Evolutionary conservation across 2,329 filamentous ascomycete species (phyloP), one percentile per base, ranked within the genome.

Genomic region (Dothideomycetes sp.): DNA sequence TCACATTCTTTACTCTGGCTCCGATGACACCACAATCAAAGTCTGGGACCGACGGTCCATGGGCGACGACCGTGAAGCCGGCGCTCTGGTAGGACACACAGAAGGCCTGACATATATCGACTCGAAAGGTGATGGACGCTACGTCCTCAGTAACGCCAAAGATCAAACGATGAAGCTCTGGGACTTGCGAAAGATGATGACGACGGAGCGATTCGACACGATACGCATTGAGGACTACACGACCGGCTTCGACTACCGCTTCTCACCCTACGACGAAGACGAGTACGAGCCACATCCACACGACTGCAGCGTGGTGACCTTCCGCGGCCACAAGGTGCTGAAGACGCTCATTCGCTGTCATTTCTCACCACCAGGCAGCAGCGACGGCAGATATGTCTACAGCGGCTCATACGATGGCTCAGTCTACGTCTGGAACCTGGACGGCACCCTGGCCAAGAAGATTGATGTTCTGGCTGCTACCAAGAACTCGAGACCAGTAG

Each of bases 141-240:
- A 96, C 58, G 82, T 96, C 7, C 74, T 98, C 18, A 88, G 81
- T 49, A 98, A 98, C 52, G 85, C 79, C 45, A 98, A 96, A 57
- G 91, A 98, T 55, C 91, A 96, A 60, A 89, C 81, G 31, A 94
- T 94, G 77, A 96, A 96, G 62, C 72, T 98, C 0, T 98, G 91
- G 91, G 91, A 98, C 58, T 59, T 95, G 41, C 73, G 89, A 37
- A 93, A 84, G 70, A 89, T 87, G 72, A 84, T 91, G 69, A 78
- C 78, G 4, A 81, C 81, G 1, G 72, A 79, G 24, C 66, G 70
- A 38, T 83, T 77, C 43, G 66, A 70, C 34, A 61, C 67, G 22
- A 63, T 78, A 38, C 68, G 78, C 45, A 69, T 73, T 4, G 62
- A 66, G n/a, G 61, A 66, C 31, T 68, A 74, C 51, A 75, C 72